Percentiles rank a stretch among this genome's conserved stretches.
These are phyloP conservation scores for Diplodia sapinea DNA, from an alignment of 2,329 filamentous ascomycete species.

Conservation along the genomic window DNA sequence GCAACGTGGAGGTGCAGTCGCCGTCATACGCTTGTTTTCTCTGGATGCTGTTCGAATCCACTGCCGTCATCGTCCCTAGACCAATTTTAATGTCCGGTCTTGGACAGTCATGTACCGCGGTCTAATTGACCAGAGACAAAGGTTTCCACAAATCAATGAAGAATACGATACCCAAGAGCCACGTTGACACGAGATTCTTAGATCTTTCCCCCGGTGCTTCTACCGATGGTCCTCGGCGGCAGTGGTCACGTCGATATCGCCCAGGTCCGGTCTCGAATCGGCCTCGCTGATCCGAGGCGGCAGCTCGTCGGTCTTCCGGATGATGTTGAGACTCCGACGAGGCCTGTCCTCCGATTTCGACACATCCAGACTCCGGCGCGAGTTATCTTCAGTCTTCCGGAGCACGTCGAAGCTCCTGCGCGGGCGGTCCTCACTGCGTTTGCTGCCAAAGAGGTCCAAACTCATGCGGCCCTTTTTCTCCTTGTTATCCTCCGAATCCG, in stretches of 20 bases:
- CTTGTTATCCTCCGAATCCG: not conserved
- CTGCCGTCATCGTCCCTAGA: too few species aligned
- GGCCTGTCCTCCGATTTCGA: not conserved
- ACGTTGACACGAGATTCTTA: too few species aligned
- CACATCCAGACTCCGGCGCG: conserved; percentile 8
- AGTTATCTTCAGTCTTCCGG: conserved; percentile 3
- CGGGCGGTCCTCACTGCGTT: conserved; percentile 5
- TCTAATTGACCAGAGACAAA: too few species aligned
- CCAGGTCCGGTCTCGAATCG: conserved; percentile 3
- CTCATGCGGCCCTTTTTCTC: conserved; percentile 16
- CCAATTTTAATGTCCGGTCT: too few species aligned
- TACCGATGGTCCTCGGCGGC: not conserved
- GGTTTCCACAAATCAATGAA: too few species aligned
- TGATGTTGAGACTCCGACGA: conserved; percentile 8
- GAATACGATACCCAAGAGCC: too few species aligned
- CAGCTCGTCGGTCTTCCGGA: not conserved
- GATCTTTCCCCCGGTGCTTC: not conserved
- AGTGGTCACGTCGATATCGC: not conserved
- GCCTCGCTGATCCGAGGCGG: conserved; percentile 16
- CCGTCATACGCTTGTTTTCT: not conserved
- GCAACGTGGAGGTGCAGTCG: not conserved
- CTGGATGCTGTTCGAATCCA: not conserved
- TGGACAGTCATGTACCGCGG: too few species aligned
- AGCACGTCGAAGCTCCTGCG: conserved; percentile 20
- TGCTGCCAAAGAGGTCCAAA: conserved; percentile 14